Evolutionary conservation across 768 basidiomycete genomes (phyloP), one percentile per base, ranked within the genome.

Genomic region (Kwoniella pini): DNA sequence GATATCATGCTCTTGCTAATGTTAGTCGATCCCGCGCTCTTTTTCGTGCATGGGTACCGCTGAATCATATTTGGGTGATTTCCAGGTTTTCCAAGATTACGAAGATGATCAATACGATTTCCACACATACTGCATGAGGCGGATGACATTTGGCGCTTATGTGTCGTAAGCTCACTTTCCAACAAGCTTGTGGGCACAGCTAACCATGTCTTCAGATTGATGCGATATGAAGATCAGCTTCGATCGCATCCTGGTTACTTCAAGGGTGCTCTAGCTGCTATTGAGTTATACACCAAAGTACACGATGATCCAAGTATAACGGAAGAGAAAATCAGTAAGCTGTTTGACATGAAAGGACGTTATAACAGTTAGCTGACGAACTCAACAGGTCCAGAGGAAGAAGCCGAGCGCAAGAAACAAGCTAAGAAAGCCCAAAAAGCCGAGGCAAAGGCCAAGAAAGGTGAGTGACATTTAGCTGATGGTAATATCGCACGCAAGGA

Each of bases 61-160:
- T 19, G 6, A 13, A 42, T 19, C 44, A 26, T 26, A 4, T 24
- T 11, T 26, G 21, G 24, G 26, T 24, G 7, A 22, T 11, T 7
- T 4, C 39, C 61, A 90, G 90, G 80, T 87, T 15, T 97, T 95
- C 76, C 84, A 87, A 54, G 88, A 89, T 53, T 84, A 89, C 65
- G 91, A 96, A 65, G 92, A 97, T 67, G 94, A 96, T 71, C 93
- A 98, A 79, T 97, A 88, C 69, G 96, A 99, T 78, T 99, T 99
- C 83, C 96, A 99, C 76, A 86, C 88, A 6, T 99, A 97, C 77
- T 90, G 90, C 66, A 67, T 97, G 67, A 87, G 96, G 54, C 92
- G 90, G 69, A 89, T 87, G 70, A 95, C 89, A 7, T 80, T 98
- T 31, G 88, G 87, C 54, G 85, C 91, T 12, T 98, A 98, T 75